A percentile compares a stretch with the other conserved stretches of the same genome.
These are phyloP conservation scores for Pseudogymnoascus sp. DNA, from an alignment of 2,329 filamentous ascomycete species.

Conservation along the genomic window DNA sequence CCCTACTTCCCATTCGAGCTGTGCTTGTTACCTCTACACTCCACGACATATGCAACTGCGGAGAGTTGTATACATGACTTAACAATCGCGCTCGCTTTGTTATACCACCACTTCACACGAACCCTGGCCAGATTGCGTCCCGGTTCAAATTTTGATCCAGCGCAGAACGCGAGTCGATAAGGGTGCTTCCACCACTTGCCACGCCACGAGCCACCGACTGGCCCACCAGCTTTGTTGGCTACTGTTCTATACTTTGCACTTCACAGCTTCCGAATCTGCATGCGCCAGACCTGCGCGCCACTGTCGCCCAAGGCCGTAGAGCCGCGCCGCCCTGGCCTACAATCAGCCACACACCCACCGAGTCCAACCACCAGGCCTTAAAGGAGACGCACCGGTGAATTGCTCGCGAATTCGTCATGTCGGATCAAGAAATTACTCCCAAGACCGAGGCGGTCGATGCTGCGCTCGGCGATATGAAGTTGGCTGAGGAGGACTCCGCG, in stretches of 20 bases:
- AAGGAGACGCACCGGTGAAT: constrained; percentile 7
- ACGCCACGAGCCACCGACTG: not conserved
- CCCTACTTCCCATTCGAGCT: constrained; percentile 2
- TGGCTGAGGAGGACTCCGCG: constrained; percentile 20
- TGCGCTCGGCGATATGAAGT: constrained; percentile 27
- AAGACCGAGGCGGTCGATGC: constrained; percentile 24
- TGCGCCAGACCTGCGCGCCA: not conserved
- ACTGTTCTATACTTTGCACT: not conserved
- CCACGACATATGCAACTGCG: constrained; percentile 6
- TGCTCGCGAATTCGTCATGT: constrained; percentile 19
- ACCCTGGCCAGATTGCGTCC: not conserved
- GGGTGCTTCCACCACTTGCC: not conserved
- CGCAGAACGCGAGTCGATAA: not conserved
- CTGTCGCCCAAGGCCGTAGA: constrained; percentile 4
- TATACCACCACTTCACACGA: not conserved
- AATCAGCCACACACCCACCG: not conserved
- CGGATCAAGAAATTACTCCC: constrained; percentile 21
- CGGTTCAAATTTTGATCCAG: not conserved
- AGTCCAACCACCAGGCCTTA: not conserved
- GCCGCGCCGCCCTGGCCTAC: not conserved
- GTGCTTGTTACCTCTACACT: constrained; percentile 3
- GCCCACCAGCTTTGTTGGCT: not conserved
- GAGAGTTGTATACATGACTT: constrained; percentile 6
- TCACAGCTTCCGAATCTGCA: not conserved
- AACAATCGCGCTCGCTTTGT: not conserved